phyloP scores from a whole-genome alignment of 169 alveolate genomes.

The Plasmodium cynomolgi region DNA sequence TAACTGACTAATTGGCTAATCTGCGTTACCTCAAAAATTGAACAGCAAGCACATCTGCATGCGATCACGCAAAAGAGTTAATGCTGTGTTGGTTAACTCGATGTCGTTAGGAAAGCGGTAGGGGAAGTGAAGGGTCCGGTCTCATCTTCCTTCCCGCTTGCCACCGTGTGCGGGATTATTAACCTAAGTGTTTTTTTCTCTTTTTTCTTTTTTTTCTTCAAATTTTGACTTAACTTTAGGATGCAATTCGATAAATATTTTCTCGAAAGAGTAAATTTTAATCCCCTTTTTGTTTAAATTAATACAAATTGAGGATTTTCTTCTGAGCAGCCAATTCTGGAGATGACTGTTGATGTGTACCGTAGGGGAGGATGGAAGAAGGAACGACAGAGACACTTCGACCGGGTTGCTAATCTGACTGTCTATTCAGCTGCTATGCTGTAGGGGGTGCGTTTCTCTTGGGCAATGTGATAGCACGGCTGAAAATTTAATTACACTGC shows the following conservation, averaged over 20 bases:
- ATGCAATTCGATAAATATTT: too few relatives aligned
- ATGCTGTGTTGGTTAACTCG: not conserved
- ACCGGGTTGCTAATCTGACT: not conserved
- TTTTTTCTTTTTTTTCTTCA: too few relatives aligned
- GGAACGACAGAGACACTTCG: too few relatives aligned
- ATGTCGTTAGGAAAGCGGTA: not conserved
- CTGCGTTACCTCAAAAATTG: not conserved
- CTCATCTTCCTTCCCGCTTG: not conserved
- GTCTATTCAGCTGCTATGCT: not conserved
- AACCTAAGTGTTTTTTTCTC: too few relatives aligned
- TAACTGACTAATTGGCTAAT: not conserved
- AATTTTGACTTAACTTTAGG: too few relatives aligned
- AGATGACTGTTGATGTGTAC: too few relatives aligned
- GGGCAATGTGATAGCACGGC: not conserved
- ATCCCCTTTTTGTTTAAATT: too few relatives aligned
- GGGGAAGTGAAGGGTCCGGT: not conserved
- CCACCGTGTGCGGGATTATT: not conserved
- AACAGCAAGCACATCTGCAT: not conserved
- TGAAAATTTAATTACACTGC: not conserved
- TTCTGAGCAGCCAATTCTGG: too few relatives aligned
- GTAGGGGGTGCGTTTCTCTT: not conserved
- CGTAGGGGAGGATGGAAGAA: too few relatives aligned
- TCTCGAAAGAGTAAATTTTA: too few relatives aligned
- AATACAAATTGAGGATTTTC: too few relatives aligned
- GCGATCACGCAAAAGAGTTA: not conserved